Evolutionary conservation across 2,329 filamentous ascomycete species (phyloP).

Genomic region (Fusarium agapanthi): DNA sequence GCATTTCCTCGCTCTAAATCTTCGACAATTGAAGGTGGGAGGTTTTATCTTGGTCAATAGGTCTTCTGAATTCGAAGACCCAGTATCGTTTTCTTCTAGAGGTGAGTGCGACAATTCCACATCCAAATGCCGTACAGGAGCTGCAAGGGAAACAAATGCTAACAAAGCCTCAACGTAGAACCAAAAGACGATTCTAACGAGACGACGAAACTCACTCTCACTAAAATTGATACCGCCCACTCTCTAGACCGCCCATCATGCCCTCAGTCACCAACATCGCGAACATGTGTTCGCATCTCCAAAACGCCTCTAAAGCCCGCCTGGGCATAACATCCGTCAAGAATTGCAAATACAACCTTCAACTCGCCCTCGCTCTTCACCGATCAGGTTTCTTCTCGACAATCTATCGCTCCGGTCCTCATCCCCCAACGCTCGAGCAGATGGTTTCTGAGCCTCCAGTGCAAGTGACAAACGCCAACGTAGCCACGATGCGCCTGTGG

Average conservation of each 20-base stretch:
- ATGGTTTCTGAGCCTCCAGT: constrained; percentile 60
- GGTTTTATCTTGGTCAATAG: background rate
- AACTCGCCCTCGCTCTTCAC: constrained; percentile 79
- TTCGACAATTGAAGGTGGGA: constrained; percentile 1
- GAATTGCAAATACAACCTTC: constrained; percentile 82
- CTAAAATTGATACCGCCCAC: background rate
- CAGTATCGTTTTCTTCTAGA: background rate
- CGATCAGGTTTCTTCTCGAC: constrained; percentile 82
- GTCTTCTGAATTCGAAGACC: background rate
- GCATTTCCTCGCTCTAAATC: constrained; percentile 18
- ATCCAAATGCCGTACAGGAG: background rate
- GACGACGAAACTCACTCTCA: background rate
- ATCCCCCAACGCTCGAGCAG: constrained; percentile 58
- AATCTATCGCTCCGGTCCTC: constrained; percentile 75
- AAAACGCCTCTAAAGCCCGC: constrained; percentile 86
- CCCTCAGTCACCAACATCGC: constrained; percentile 73
- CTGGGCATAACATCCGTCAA: constrained; percentile 86
- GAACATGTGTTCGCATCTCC: constrained; percentile 88
- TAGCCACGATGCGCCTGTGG: constrained; percentile 81
- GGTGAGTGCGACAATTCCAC: constrained; percentile 15
- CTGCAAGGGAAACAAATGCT: background rate
- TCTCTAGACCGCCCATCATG: constrained; percentile 40
- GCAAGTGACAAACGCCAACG: constrained; percentile 73
- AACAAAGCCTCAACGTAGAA: constrained; percentile 11
- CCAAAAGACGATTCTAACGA: background rate